Base-by-base conservation (phyloP, 2,329 filamentous ascomycete genomes). In the Penicillium sp. region DNA sequence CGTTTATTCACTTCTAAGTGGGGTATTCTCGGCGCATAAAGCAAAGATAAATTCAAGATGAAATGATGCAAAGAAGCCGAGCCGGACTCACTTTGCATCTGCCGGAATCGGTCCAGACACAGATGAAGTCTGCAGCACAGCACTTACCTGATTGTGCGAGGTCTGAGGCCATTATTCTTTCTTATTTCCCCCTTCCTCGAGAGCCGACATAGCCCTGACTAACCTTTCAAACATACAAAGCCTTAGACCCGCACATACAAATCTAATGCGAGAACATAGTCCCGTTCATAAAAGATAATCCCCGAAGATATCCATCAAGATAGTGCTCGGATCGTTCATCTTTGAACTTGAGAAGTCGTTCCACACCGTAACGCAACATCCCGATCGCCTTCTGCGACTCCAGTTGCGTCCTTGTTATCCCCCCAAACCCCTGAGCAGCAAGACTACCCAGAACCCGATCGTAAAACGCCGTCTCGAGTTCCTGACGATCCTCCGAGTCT, bases 321-420 rank as follows among this genome's bases (percentile, higher is more conserved):
- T 42, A 45, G 30, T 39, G 39, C 35, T 45, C 39, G 16, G 39
- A 17, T 37, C 35, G 39, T 42, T 45, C 39, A 22, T 45, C 39
- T 39, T 45, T 39, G 32, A 42, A 39, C 39, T 42, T 42, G 26
- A 45, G 42, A 39, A 45, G 39, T 22, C 42, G 42, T 32, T 45
- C 42, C 20, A 45, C 32, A 37, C 35, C 32, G 12, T 45, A 39
- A 6, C 31, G 35, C 15, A 45, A 42, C 20, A 42, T 39, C 30
- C 42, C 39, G 12, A 45, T 42, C 35, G 42, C 32, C 39, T 45
- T 42, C 22, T 45, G 32, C 22, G 20, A 42, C 30, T 42, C 42
- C 16, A 45, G 27, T 39, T 42, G 18, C 27, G 41, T 32, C 31
- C 39, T 45, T 35, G 32, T 39, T 42, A 45, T 31, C 17, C 32